Base-by-base conservation (phyloP, 2,329 filamentous ascomycete genomes). In the Penicillium sp. region DNA sequence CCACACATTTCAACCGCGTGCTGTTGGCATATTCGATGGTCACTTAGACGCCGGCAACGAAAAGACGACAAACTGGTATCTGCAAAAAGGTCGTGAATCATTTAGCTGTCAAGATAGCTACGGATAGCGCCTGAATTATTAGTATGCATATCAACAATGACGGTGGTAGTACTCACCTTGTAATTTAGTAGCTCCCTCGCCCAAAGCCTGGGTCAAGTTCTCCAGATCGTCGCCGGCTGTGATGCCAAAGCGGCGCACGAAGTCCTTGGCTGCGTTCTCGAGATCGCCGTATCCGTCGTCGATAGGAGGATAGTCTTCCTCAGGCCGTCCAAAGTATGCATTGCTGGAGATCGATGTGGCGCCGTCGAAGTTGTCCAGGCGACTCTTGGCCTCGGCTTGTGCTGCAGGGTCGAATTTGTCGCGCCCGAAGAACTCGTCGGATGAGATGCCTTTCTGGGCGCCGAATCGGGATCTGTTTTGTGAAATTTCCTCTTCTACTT, bases 371-470 rank as follows among this genome's bases (percentile, higher is more conserved):
- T 91, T 90, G 77, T 91, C 87, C 54, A 99, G 83, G 42, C 94
- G 85, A 23, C 82, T 81, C 79, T 96, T 96, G 65, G 94, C 93
- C 77, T 97, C 93, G 52, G 85, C 81, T 69, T 94, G 88, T 8
- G 88, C 84, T 55, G 81, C 81, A 38, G 92, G 86, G 70, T 99
- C 92, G 74, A 87, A 97, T 55, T 83, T 78, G 53, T 91, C 90
- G 71, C 94, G 93, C 67, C 93, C 91, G 70, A 99, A 99, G 81
- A 96, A 99, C 71, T 99, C 94, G 72, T 99, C 94, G 0, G 92
- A 97, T 0, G 91, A 97, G 64, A 99, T 99, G 65, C 90, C 90
- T 80, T 97, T 97, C 73, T 99, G 94, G 45, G 75, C 76, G 59
- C 92, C 93, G 68, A 99, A 99, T 74, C 96, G 96, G 68, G 83